These are phyloP conservation scores for Lojkania enalia DNA, from an alignment of 2,329 filamentous ascomycete species.

Conservation along the genomic window DNA sequence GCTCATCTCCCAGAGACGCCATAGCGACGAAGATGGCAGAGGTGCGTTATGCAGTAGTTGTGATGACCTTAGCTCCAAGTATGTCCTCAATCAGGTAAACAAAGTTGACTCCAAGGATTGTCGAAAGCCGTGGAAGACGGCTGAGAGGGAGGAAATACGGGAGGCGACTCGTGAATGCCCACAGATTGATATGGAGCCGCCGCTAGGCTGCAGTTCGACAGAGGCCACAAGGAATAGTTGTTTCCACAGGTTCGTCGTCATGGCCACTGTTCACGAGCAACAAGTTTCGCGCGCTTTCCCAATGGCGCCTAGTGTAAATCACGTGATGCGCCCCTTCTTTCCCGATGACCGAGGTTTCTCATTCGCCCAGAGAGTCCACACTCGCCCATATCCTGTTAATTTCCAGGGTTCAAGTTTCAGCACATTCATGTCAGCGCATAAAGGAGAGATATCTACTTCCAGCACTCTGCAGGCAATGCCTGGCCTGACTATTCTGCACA, in stretches of 20 bases:
- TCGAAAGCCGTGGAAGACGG: slow-evolving; percentile 2
- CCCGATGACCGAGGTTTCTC: neutral
- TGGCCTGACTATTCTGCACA: neutral
- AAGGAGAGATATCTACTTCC: neutral
- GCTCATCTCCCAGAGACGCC: slow-evolving; percentile 93
- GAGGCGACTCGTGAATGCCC: neutral
- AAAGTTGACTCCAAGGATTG: slow-evolving; percentile 3
- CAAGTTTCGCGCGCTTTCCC: neutral
- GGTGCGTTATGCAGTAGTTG: slow-evolving; percentile 22
- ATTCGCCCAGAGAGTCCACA: neutral
- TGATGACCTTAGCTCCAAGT: slow-evolving; percentile 24
- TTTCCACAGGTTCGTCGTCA: slow-evolving; percentile 30
- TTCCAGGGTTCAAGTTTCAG: neutral
- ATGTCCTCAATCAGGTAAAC: slow-evolving; percentile 20
- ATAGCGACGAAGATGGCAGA: slow-evolving; percentile 55
- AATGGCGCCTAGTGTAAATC: neutral
- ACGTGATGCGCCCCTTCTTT: slow-evolving; percentile 12
- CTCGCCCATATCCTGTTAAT: neutral
- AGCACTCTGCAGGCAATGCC: neutral
- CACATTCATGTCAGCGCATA: neutral
- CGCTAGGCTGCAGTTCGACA: slow-evolving; percentile 9
- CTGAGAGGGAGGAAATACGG: neutral
- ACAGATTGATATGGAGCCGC: slow-evolving; percentile 4
- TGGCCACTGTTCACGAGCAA: slow-evolving; percentile 21
- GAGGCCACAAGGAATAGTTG: slow-evolving; percentile 6